Conservation (phyloP, 768 basidiomycete genomes). For the Leucocoprinus sp. region DNA sequence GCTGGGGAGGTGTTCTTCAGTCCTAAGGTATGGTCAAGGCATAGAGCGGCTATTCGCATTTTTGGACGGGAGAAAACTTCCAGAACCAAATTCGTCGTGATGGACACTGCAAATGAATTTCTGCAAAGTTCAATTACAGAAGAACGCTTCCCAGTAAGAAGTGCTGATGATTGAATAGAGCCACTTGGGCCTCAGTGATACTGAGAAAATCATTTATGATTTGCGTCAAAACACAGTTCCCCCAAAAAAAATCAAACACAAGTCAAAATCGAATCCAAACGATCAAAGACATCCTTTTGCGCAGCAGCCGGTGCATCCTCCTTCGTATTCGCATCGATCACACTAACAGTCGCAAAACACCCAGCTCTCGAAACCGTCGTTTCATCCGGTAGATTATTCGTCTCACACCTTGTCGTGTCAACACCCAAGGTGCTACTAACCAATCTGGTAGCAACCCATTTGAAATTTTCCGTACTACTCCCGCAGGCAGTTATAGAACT, state of each 20-base stretch:
- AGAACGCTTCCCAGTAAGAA: neutral
- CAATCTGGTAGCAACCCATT: constrained; percentile 38
- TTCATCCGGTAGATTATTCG: constrained; percentile 34
- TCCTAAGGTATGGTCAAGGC: too few relatives aligned
- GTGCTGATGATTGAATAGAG: neutral
- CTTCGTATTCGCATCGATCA: constrained; percentile 36
- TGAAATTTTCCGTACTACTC: constrained; percentile 25
- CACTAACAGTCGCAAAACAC: constrained; percentile 40
- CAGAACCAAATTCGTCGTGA: too few relatives aligned
- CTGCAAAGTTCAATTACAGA: too few relatives aligned
- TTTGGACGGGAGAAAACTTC: too few relatives aligned
- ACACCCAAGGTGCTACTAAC: constrained; percentile 19
- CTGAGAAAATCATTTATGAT: too few relatives aligned
- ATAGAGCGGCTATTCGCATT: too few relatives aligned
- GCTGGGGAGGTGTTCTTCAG: too few relatives aligned
- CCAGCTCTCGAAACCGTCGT: constrained; percentile 28
- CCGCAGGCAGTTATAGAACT: constrained; percentile 30
- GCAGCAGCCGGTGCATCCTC: constrained; percentile 32
- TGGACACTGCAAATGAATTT: too few relatives aligned
- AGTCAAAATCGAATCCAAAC: constrained; percentile 24
- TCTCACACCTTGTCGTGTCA: constrained; percentile 40
- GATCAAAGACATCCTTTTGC: constrained; percentile 31
- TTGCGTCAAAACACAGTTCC: too few relatives aligned
- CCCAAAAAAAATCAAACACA: too few relatives aligned
- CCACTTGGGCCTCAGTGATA: neutral